Evolutionary conservation across 495 filamentous ascomycete genomes (phyloP).

Genomic region (Neurospora discreta): DNA sequence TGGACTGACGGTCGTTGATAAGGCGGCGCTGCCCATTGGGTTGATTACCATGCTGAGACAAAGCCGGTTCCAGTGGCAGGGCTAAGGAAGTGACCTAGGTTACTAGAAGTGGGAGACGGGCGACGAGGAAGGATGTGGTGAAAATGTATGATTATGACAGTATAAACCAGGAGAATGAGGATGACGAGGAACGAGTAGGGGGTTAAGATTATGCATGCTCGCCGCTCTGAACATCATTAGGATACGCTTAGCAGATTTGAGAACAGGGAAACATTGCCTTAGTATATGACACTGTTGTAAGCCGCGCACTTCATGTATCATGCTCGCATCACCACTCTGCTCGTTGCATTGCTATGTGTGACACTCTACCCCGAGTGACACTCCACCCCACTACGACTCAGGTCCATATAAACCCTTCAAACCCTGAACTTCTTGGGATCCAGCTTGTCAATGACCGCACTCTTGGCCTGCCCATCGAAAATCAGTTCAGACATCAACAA

Average conservation of each 20-base stretch:
- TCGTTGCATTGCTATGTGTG: neutral
- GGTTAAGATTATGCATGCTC: neutral
- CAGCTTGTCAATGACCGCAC: conserved; percentile 58
- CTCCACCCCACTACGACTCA: no score
- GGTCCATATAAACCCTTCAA: no score
- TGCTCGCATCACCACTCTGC: neutral
- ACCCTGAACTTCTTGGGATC: conserved; percentile 52
- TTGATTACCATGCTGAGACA: conserved; percentile 36
- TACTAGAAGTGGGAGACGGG: neutral
- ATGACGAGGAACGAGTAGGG: neutral
- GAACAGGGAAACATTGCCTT: neutral
- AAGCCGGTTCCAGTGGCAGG: conserved; percentile 20
- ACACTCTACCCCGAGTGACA: neutral
- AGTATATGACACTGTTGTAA: neutral
- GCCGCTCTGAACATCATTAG: neutral
- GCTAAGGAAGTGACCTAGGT: conserved; percentile 1
- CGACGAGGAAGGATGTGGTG: neutral
- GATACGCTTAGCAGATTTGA: neutral
- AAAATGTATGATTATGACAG: neutral
- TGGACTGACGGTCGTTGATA: conserved; percentile 40
- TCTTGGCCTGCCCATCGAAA: conserved; percentile 67
- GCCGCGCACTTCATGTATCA: neutral
- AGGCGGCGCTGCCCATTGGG: conserved; percentile 41
- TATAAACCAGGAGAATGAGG: neutral
- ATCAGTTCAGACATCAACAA: conserved; percentile 80